phyloP scores from a whole-genome alignment of 2,329 filamentous ascomycete species.

The Alternaria metachromatica region DNA sequence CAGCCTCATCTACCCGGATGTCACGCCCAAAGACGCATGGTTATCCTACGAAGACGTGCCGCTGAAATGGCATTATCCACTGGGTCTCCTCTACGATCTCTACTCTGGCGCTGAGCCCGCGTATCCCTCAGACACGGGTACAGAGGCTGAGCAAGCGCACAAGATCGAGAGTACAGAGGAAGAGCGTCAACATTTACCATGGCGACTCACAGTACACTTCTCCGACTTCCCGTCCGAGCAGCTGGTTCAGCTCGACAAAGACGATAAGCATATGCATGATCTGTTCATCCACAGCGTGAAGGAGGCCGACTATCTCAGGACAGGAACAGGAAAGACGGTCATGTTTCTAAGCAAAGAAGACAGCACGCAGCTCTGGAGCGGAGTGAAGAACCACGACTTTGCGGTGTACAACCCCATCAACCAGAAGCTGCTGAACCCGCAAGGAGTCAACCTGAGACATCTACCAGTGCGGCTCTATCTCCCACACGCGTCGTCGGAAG shows the following conservation, averaged over 20 bases:
- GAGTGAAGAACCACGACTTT: slow-evolving; percentile 80
- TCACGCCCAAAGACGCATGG: slow-evolving; percentile 63
- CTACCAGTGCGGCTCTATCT: slow-evolving; percentile 91
- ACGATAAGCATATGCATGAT: slow-evolving; percentile 65
- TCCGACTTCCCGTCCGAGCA: slow-evolving; percentile 64
- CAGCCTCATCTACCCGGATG: slow-evolving; percentile 64
- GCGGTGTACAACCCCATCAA: slow-evolving; percentile 75
- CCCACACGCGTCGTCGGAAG: slow-evolving; percentile 53
- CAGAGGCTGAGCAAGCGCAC: slow-evolving; percentile 12
- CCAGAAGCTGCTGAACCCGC: slow-evolving; percentile 75
- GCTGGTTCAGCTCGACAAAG: slow-evolving; percentile 63
- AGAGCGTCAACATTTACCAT: slow-evolving; percentile 56
- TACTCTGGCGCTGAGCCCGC: slow-evolving; percentile 65
- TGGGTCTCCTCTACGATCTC: slow-evolving; percentile 73
- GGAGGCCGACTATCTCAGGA: slow-evolving; percentile 85
- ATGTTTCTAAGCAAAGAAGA: slow-evolving; percentile 88
- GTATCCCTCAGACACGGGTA: slow-evolving; percentile 23
- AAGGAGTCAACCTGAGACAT: slow-evolving; percentile 72
- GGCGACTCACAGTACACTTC: slow-evolving; percentile 69
- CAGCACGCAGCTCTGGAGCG: slow-evolving; percentile 81
- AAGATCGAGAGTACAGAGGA: slow-evolving; percentile 26
- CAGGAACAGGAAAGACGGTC: slow-evolving; percentile 86
- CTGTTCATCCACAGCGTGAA: slow-evolving; percentile 74
- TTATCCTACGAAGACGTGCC: slow-evolving; percentile 72
- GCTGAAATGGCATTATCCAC: slow-evolving; percentile 74